Base-by-base conservation (phyloP, 148 eudicot genomes). In the Camellia lanceoleosa region DNA sequence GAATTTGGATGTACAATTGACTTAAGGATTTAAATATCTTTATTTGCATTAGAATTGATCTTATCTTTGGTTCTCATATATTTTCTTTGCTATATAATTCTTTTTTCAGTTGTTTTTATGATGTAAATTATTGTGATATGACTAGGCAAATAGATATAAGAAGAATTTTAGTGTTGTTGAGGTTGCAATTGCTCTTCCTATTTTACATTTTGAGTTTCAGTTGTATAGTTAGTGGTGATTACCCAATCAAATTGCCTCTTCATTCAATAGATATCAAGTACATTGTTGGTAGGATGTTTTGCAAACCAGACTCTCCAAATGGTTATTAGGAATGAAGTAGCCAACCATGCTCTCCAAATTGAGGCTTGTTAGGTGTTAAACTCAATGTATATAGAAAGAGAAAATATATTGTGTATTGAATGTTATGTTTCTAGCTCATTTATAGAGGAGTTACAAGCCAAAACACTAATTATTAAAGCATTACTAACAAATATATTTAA, bases 1-100 rank as follows among this genome's bases (percentile, higher is more conserved):
- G 56, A 62, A 44, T 75, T 75, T 56, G 56, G 56, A 44, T 75
- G 78, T 8, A 59, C 20, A 41, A 58, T 30, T 59, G 54, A 59
- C 68, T 60, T 11, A n/a, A 61, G 52, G 68, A 75, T 60, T 75
- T 46, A 30, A 44, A 44, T 60, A 2, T 19, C 51, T 13, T 5
- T 41, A 19, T 42, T 75, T 75, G 49, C 12, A 2, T n/a, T 43
- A 7, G 66, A n/a, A 43, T 75, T 5, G n/a, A 38, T 2, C 13
- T 2, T 71, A 49, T 55, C 3, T 71, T 71, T 71, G 23, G 30
- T 70, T 70, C 38, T 70, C 38, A 47, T 47, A 20, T 9, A 6
- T 18, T 46, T 69, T 42, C 43, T 68, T 46, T 13, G 74, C 16
- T 71, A 10, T 71, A 11, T 47, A 52, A 2, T 20, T 30, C 1